Conservation (phyloP, 257 asterid genomes). For the Prunella vulgaris region DNA sequence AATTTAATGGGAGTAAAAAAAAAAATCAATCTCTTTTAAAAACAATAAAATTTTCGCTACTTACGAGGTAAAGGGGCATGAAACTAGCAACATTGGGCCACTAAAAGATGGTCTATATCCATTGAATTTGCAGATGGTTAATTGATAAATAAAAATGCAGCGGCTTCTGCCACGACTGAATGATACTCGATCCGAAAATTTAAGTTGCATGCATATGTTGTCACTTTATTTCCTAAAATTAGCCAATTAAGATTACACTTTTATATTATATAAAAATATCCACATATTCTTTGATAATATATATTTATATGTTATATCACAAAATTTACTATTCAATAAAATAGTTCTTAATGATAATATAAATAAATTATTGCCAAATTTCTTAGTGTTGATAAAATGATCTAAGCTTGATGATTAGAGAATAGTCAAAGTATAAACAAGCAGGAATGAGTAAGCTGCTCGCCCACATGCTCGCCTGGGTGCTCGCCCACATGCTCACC, state of each 20-base stretch:
- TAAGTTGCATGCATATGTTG: neutral
- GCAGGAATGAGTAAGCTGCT: too few relatives aligned
- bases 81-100: constrained; percentile 6
- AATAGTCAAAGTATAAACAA: too few relatives aligned
- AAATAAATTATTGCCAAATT: neutral
- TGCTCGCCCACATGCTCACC: too few relatives aligned
- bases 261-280: too few relatives aligned
- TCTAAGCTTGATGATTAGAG: too few relatives aligned
- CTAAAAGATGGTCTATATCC: neutral
- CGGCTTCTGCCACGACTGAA: neutral
- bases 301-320: too few relatives aligned
- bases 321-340: too few relatives aligned
- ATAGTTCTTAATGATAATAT: neutral
- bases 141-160: neutral
- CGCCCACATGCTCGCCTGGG: too few relatives aligned
- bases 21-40: too few relatives aligned
- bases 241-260: neutral
- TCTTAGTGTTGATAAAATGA: neutral
- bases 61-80: neutral
- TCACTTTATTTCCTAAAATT: neutral
- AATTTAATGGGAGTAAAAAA: too few relatives aligned
- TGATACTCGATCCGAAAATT: neutral
- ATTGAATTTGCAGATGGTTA: neutral
- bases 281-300: too few relatives aligned
- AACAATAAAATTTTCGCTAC: too few relatives aligned